Conservation (phyloP, 31 red algal species). For the Porphyra umbilicalis region DNA sequence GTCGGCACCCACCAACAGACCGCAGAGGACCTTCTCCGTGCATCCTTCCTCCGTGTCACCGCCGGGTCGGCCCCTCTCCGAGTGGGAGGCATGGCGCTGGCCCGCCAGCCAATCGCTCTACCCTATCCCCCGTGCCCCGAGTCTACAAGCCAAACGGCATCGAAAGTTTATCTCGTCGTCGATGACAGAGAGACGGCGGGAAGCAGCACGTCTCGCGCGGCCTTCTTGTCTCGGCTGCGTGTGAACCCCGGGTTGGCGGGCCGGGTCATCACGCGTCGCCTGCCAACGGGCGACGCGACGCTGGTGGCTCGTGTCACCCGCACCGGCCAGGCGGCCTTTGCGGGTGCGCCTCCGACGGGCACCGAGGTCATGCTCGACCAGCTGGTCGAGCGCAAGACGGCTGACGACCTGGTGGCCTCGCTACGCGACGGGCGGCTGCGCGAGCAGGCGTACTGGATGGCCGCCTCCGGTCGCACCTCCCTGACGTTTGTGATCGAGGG, state of each 20-base stretch:
- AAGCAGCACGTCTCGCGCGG: neutral
- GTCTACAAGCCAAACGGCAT: too few relatives aligned
- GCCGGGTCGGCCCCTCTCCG: too few relatives aligned
- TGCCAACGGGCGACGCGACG: conserved; percentile 25
- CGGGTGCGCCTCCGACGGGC: conserved; percentile 2
- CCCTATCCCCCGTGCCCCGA: too few relatives aligned
- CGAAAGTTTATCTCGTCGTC: neutral
- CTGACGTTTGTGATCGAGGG: conserved; percentile 54
- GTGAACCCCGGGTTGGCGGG: neutral
- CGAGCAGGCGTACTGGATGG: conserved; percentile 44
- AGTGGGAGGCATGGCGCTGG: too few relatives aligned
- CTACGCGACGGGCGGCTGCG: conserved; percentile 45
- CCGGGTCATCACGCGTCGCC: neutral
- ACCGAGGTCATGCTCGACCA: conserved; percentile 63
- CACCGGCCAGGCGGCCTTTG: neutral
- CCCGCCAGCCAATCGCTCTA: too few relatives aligned
- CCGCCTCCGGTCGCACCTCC: conserved; percentile 14
- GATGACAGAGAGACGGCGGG: neutral
- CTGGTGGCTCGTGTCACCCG: conserved; percentile 29
- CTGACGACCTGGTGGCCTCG: conserved; percentile 42
- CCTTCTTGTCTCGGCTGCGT: neutral
- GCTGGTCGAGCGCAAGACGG: conserved; percentile 64
- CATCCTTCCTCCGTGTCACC: too few relatives aligned
- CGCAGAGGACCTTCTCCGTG: too few relatives aligned
- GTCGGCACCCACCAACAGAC: too few relatives aligned